Conservation (phyloP, 805 yeast species). For the Kluyveromyces lactis region DNA sequence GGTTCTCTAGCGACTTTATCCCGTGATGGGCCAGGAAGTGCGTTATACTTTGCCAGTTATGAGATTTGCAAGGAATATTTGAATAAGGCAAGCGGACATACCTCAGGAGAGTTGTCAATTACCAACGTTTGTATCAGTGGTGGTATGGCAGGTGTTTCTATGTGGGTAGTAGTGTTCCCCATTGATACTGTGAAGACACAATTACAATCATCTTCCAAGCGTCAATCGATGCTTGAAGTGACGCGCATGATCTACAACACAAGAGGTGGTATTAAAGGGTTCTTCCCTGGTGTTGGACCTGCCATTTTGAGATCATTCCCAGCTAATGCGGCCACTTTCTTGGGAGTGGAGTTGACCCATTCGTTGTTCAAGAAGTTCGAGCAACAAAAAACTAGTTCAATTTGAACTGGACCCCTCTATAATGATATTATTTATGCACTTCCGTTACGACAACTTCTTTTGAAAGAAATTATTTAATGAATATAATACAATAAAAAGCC, state of each 20-base stretch:
- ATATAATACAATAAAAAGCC: too few relatives aligned
- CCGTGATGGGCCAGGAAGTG: constrained; percentile 97
- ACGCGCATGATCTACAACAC: constrained; percentile 54
- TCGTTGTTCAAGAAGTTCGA: constrained; percentile 28
- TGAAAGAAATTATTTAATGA: too few relatives aligned
- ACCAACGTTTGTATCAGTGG: constrained; percentile 81
- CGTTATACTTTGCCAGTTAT: constrained; percentile 90
- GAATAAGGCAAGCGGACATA: constrained; percentile 34
- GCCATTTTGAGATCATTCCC: constrained; percentile 93
- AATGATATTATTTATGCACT: too few relatives aligned
- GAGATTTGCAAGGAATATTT: constrained; percentile 65
- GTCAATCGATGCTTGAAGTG: constrained; percentile 51
- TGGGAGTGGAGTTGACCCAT: constrained; percentile 83
- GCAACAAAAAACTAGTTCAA: neutral
- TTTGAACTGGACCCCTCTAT: too few relatives aligned
- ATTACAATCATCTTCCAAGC: constrained; percentile 31
- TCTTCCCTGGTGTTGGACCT: constrained; percentile 97
- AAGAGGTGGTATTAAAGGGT: constrained; percentile 78
- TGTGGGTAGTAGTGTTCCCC: constrained; percentile 97
- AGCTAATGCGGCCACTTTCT: constrained; percentile 97
- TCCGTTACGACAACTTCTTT: too few relatives aligned
- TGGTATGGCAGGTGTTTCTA: constrained; percentile 91
- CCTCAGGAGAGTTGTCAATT: constrained; percentile 54
- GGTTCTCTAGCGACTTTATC: constrained; percentile 91
- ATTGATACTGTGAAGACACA: constrained; percentile 78